phyloP scores from a whole-genome alignment of 805 yeast genomes.

The Lipomyces chichibuensis region DNA sequence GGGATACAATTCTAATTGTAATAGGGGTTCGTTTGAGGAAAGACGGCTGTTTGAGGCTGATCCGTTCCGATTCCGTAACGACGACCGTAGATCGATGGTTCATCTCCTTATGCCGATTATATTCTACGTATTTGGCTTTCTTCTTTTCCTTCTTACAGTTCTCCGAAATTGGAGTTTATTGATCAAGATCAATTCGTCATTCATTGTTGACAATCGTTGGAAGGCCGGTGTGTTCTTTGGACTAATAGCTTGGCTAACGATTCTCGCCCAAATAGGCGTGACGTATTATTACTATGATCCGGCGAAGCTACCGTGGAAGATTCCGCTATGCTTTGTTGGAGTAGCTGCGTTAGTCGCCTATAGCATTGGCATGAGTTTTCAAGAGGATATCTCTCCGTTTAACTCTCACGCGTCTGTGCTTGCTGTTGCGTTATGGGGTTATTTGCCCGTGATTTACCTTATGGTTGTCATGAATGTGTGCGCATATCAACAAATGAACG shows the following conservation, averaged over 20 bases:
- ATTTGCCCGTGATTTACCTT: slow-evolving; percentile 37
- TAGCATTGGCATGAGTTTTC: slow-evolving; percentile 31
- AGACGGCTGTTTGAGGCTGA: slow-evolving; percentile 38
- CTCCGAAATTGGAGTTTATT: slow-evolving; percentile 39
- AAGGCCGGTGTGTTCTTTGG: slow-evolving; percentile 39
- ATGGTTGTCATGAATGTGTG: slow-evolving; percentile 36
- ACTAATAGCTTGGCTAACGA: slow-evolving; percentile 35
- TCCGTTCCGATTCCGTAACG: slow-evolving; percentile 35
- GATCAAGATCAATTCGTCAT: slow-evolving; percentile 12
- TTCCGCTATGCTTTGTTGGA: slow-evolving; percentile 28
- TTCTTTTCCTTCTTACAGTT: slow-evolving; percentile 39
- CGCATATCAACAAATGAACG: slow-evolving; percentile 38
- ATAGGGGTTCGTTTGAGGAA: slow-evolving; percentile 40
- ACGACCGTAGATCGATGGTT: slow-evolving; percentile 36
- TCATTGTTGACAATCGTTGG: slow-evolving; percentile 38
- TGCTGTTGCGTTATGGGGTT: slow-evolving; percentile 38
- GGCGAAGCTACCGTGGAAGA: slow-evolving; percentile 28
- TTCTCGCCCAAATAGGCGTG: slow-evolving; percentile 31
- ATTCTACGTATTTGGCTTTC: slow-evolving; percentile 38
- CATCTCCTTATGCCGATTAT: slow-evolving; percentile 38
- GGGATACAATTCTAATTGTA: not conserved
- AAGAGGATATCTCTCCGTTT: slow-evolving; percentile 36
- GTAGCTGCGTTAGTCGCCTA: slow-evolving; percentile 31
- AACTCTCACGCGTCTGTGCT: slow-evolving; percentile 33
- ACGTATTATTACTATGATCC: slow-evolving; percentile 37